Base-by-base conservation (phyloP, 495 filamentous ascomycete species). In the Aspergillus nidulans region DNA sequence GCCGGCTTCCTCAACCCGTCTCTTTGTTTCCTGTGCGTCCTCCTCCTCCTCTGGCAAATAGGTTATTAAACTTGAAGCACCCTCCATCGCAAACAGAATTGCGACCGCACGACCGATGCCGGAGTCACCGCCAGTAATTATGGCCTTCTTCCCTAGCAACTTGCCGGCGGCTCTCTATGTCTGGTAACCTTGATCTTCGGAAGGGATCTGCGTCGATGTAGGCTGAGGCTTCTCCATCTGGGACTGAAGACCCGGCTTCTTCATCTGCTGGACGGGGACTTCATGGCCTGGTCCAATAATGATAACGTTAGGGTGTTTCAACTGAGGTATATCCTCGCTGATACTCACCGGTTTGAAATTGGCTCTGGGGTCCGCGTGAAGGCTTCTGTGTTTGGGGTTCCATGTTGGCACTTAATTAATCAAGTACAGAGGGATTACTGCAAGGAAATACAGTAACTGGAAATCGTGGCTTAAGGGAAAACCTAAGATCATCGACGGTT, bases 81-180 rank as follows among this genome's bases (percentile, higher is more conserved):
- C 90, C 68, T 94, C 90, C 82, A 91, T 86, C 18, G 90, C 89
- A 53, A 85, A 92, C 0, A 95, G 75, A 15, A 92, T 83, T 0
- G 89, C 87, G 15, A 86, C 81, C 0, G 89, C 85, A 7, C 89
- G 85, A 15, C 90, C 89, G 61, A 94, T 94, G 15, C 90, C 89
- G 6, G 81, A 87, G 65, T 94, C 89, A 13, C 90, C 90, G 15
- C 89, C 89, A 1, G 89, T 92, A 60, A 94, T 94, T 30, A 94
- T 69, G 20, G 88, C 88, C 20, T 83, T 86, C 67, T 87, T 89
- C 56, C 82, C 86, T 53, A 74, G 62, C 1, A 94, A 79, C 71
- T 95, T 95, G 34, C 84, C 85, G 10, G 90, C 87, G 12, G 89
- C 81, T 68, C 84, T 85, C 73, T 94, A 94, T 49, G 78, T 81